phyloP scores from a whole-genome alignment of 345 rosid genomes.

The Lumnitzera littorea region DNA sequence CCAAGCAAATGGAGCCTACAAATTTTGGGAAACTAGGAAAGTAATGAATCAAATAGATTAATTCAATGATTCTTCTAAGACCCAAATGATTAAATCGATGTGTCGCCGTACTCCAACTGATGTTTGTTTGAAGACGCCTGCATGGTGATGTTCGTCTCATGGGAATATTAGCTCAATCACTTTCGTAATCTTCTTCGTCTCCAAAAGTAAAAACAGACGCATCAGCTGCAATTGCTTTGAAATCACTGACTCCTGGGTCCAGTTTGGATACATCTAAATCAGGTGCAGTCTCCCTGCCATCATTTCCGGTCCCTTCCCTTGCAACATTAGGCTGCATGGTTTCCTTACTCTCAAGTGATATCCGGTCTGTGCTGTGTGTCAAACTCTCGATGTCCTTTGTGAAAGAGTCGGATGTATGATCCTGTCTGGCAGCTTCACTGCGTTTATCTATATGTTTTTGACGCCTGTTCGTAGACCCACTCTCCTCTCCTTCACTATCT shows the following conservation, averaged over 20 bases:
- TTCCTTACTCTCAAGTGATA: slow-evolving; percentile 15
- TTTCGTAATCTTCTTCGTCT: slow-evolving; percentile 77
- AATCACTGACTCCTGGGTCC: slow-evolving; percentile 37
- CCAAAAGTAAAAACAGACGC: slow-evolving; percentile 86
- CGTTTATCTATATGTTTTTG: slow-evolving; percentile 12
- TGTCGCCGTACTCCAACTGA: too few species aligned
- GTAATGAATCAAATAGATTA: too few species aligned
- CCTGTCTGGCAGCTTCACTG: neutral
- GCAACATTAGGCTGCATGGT: slow-evolving; percentile 5
- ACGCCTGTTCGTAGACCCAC: slow-evolving; percentile 26
- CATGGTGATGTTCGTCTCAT: too few species aligned
- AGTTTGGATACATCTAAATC: slow-evolving; percentile 12
- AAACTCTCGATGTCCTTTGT: slow-evolving; percentile 13
- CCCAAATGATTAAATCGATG: too few species aligned
- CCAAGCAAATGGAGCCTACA: too few species aligned
- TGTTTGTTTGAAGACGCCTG: too few species aligned
- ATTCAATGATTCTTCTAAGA: too few species aligned
- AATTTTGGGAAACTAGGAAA: too few species aligned
- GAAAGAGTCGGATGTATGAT: slow-evolving; percentile 9
- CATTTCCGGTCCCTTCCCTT: slow-evolving; percentile 14
- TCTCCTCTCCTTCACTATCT: slow-evolving; percentile 67
- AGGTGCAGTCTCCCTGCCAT: slow-evolving; percentile 18
- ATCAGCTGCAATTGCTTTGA: slow-evolving; percentile 84
- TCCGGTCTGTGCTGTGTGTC: slow-evolving; percentile 15
- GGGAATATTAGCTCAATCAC: slow-evolving; percentile 30